A percentile compares a stretch with the other conserved stretches of the same genome.
Evolutionary conservation across 2,329 filamentous ascomycete species (phyloP).

Genomic region (Botrytis hyacinthi): DNA sequence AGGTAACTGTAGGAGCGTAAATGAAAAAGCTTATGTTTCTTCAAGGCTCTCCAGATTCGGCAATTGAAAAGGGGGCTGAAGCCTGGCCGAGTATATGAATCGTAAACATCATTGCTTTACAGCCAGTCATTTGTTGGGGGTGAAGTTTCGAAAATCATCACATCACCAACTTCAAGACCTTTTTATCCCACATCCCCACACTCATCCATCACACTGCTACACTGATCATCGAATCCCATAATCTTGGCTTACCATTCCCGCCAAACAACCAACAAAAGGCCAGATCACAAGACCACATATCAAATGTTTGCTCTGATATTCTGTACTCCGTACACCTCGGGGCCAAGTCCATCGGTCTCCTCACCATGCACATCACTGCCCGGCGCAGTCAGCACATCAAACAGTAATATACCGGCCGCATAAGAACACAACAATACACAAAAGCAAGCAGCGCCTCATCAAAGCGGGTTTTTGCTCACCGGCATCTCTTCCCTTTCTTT

Average conservation of each 20-base stretch:
- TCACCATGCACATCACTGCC: background rate
- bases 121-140: background rate
- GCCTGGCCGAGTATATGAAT: background rate
- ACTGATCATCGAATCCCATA: background rate
- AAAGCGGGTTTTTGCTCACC: background rate
- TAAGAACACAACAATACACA: background rate
- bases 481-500: background rate
- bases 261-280: background rate
- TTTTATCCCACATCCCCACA: conserved; percentile 3
- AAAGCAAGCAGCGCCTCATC: background rate
- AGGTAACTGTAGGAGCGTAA: background rate
- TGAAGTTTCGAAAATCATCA: background rate
- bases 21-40: conserved; percentile 7
- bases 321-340: background rate
- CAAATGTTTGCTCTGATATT: background rate
- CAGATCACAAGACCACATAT: conserved; percentile 1
- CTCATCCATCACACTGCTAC: background rate
- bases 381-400: conserved; percentile 1
- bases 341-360: background rate
- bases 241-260: background rate
- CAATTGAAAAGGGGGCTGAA: background rate
- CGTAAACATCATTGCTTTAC: background rate
- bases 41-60: conserved; percentile 2
- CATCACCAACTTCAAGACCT: conserved; percentile 4
- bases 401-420: background rate